phyloP scores from a whole-genome alignment of 164 flowering plant species.

The Vitis cinerea region DNA sequence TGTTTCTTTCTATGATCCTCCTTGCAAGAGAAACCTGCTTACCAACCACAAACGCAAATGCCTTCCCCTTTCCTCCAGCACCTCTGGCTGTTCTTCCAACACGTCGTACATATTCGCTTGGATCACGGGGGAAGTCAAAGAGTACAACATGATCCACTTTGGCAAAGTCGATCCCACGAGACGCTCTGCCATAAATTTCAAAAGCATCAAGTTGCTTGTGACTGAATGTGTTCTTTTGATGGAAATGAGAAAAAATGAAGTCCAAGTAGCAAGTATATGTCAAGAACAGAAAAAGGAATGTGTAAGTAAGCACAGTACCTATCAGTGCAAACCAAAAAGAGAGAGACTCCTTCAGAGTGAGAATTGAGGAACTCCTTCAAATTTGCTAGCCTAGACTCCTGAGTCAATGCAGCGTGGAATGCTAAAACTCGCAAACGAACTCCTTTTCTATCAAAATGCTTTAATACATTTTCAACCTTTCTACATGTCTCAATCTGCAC shows the following conservation, averaged over 20 bases:
- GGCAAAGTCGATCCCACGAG: conserved; percentile 87
- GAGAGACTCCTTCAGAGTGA: conserved; percentile 33
- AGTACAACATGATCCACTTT: conserved; percentile 92
- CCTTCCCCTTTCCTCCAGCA: conserved; percentile 87
- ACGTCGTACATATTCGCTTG: conserved; percentile 96
- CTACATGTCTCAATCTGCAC: conserved; percentile 95
- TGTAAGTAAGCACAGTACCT: conserved; percentile 45
- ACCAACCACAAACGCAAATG: conserved; percentile 88
- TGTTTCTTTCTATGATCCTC: conserved; percentile 77
- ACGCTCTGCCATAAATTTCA: conserved; percentile 60
- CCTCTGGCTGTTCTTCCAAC: conserved; percentile 99
- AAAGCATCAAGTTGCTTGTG: not conserved
- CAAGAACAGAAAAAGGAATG: too few species aligned
- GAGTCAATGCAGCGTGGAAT: conserved; percentile 89
- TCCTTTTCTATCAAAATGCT: conserved; percentile 74
- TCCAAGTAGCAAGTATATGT: too few species aligned
- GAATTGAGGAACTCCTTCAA: conserved; percentile 67
- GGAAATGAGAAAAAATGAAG: too few species aligned
- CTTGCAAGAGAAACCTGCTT: conserved; percentile 89
- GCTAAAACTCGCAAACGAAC: conserved; percentile 56
- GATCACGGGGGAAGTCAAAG: conserved; percentile 97
- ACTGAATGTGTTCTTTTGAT: not conserved
- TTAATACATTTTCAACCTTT: conserved; percentile 83
- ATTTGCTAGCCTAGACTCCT: conserved; percentile 65
- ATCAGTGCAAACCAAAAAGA: conserved; percentile 89